Evolutionary conservation across 2,329 filamentous ascomycete species (phyloP).

Genomic region (Emmonsia crescens): DNA sequence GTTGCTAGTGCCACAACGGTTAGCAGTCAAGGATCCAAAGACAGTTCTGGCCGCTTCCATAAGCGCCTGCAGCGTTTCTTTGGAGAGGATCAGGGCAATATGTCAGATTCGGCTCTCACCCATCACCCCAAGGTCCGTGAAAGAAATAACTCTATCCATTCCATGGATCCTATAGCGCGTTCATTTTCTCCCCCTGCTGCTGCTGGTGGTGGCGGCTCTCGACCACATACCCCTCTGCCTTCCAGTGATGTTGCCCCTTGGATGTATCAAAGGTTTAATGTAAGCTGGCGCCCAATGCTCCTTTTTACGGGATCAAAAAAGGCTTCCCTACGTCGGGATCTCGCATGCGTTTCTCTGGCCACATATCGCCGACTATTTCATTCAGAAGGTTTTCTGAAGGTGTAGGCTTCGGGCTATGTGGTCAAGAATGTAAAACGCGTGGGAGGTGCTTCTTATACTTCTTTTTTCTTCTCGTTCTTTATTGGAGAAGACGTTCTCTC

Average conservation of each 20-base stretch:
- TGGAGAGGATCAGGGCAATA: constrained; percentile 68
- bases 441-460: background rate
- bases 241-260: constrained; percentile 96
- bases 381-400: background rate
- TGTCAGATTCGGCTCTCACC: constrained; percentile 35
- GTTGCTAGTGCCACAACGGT: constrained; percentile 77
- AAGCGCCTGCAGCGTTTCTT: constrained; percentile 88
- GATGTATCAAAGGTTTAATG: constrained; percentile 77
- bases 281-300: constrained; percentile 31
- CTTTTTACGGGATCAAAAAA: background rate
- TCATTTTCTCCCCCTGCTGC: constrained; percentile 51
- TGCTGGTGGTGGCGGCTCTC: constrained; percentile 43
- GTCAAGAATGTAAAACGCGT: background rate
- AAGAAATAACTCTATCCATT: constrained; percentile 73
- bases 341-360: background rate
- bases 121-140: constrained; percentile 53
- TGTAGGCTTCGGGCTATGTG: background rate
- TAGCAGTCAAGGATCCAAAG: constrained; percentile 74
- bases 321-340: background rate
- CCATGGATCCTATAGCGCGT: constrained; percentile 42
- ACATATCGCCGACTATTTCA: background rate
- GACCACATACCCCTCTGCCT: constrained; percentile 74
- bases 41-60: constrained; percentile 56
- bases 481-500: background rate
- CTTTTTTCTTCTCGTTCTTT: background rate